A percentile compares a stretch with the other conserved stretches of the same genome.
Evolutionary conservation across 2,329 filamentous ascomycete genomes (phyloP).

Genomic region (Dissoconium aciculare): DNA sequence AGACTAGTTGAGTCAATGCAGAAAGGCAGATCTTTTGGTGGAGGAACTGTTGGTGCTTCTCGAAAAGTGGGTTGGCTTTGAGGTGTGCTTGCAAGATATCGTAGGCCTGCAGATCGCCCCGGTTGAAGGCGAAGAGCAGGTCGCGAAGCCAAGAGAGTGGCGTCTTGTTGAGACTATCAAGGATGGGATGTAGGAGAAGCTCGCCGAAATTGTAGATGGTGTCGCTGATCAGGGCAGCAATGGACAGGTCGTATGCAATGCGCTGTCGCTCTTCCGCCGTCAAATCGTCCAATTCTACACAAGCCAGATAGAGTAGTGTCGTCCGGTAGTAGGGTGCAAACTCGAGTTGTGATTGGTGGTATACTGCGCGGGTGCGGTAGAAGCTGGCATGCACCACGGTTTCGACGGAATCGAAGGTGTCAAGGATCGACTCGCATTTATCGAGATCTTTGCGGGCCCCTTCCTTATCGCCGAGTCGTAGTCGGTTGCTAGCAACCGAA

Average conservation of each 20-base stretch:
- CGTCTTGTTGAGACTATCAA: constrained; percentile 64
- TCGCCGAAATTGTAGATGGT: constrained; percentile 99
- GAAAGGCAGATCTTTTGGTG: constrained; percentile 98
- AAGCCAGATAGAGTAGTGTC: constrained; percentile 91
- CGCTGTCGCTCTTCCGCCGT: constrained; percentile 59
- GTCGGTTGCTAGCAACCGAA: constrained; percentile 74
- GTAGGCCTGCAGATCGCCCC: constrained; percentile 78
- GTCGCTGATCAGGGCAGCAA: constrained; percentile 83
- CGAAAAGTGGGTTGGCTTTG: constrained; percentile 61
- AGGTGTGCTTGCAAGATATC: constrained; percentile 60
- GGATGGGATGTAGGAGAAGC: constrained; percentile 90
- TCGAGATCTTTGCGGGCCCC: constrained; percentile 77
- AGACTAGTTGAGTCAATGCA: constrained; percentile 87
- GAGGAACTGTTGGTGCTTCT: constrained; percentile 66
- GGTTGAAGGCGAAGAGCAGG: constrained; percentile 95
- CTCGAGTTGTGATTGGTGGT: constrained; percentile 80
- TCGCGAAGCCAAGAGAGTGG: constrained; percentile 79
- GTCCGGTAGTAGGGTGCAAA: constrained; percentile 97
- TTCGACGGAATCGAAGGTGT: constrained; percentile 88
- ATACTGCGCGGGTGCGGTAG: constrained; percentile 87
- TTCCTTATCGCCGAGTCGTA: constrained; percentile 64
- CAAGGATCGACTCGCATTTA: constrained; percentile 71
- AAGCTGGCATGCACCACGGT: constrained; percentile 90
- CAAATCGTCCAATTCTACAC: constrained; percentile 69
- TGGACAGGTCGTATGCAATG: constrained; percentile 81